These are phyloP conservation scores for Juncus inflexus DNA, from an alignment of 176 grass and related monocot genomes.

Conservation along the genomic window DNA sequence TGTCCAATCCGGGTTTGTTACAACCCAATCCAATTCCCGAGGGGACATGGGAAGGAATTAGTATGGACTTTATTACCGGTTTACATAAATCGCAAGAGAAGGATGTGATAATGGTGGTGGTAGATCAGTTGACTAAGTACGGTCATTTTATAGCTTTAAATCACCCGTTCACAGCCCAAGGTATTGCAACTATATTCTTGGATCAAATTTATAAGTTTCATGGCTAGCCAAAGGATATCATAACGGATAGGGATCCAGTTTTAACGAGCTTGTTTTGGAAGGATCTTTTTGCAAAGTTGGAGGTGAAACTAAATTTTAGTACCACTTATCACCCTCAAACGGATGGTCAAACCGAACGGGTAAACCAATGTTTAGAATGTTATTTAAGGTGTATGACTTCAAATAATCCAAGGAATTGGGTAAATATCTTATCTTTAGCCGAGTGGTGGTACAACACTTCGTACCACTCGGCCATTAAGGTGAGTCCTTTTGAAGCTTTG, in stretches of 20 bases:
- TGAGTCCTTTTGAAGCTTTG: background rate
- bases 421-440: background rate
- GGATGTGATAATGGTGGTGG: background rate
- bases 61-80: constrained; percentile 4
- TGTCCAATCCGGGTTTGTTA: background rate
- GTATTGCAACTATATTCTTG: background rate
- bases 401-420: background rate
- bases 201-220: background rate
- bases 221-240: background rate
- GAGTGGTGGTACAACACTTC: constrained; percentile 11
- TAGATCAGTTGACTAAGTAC: constrained; percentile 3
- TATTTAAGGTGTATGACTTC: background rate
- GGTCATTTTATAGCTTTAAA: background rate
- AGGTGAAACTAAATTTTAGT: background rate
- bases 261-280: constrained; percentile 15
- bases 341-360: background rate
- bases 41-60: background rate
- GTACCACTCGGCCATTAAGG: background rate
- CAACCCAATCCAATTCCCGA: background rate
- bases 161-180: background rate
- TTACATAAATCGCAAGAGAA: background rate
- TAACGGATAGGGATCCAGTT: constrained; percentile 6
- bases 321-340: constrained; percentile 12
- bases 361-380: background rate
- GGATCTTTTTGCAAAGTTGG: background rate